Evolutionary conservation across 2,329 filamentous ascomycete genomes (phyloP).

Genomic region (Aspergillus latus): DNA sequence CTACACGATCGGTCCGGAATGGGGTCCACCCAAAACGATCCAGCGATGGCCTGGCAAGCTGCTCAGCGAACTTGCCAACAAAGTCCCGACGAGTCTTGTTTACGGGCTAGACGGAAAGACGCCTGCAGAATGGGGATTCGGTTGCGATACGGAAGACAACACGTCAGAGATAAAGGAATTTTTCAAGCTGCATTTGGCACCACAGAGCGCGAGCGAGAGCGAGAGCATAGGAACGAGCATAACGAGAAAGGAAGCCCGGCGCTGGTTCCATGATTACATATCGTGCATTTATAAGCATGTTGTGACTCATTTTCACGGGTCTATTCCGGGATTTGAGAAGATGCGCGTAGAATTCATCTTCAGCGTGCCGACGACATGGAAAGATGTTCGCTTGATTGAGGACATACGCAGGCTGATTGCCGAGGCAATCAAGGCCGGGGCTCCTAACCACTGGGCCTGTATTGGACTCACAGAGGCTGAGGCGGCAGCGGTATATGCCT

Average conservation of each 20-base stretch:
- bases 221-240: constrained; percentile 22
- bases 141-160: constrained; percentile 32
- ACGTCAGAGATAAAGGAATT: constrained; percentile 31
- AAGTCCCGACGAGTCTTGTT: constrained; percentile 34
- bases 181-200: constrained; percentile 41
- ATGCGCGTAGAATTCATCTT: constrained; percentile 42
- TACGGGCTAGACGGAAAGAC: constrained; percentile 20
- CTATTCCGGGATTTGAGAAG: constrained; percentile 27
- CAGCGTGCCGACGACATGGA: constrained; percentile 47
- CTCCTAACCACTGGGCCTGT: constrained; percentile 34
- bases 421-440: constrained; percentile 30
- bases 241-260: constrained; percentile 25
- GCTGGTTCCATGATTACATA: constrained; percentile 36
- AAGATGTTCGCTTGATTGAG: constrained; percentile 37
- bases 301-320: constrained; percentile 27
- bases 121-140: constrained; percentile 37
- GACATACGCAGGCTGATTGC: constrained; percentile 33
- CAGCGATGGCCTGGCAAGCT: constrained; percentile 38
- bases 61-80: constrained; percentile 33
- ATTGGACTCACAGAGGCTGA: constrained; percentile 56
- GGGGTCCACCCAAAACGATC: constrained; percentile 34
- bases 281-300: constrained; percentile 35
- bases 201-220: constrained; percentile 7
- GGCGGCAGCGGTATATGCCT: constrained; percentile 53
- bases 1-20: constrained; percentile 37